Conservation (phyloP, 164 flowering plant species). For the Liriodendron chinense region DNA sequence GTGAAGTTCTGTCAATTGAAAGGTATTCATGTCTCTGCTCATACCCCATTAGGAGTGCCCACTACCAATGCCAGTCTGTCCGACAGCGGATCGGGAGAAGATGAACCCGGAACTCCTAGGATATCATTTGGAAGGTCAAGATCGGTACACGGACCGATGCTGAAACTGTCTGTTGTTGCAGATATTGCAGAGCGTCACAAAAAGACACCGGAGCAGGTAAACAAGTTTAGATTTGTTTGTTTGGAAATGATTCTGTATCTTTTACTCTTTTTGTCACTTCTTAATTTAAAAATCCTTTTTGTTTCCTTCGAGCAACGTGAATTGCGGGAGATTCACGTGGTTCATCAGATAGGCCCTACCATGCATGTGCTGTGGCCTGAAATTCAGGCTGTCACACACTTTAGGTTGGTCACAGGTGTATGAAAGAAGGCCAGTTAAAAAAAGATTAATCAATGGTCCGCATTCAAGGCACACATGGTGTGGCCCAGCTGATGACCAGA, state of each 20-base stretch:
- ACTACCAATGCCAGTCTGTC: constrained; percentile 35
- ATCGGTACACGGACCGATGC: constrained; percentile 73
- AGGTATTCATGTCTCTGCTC: constrained; percentile 72
- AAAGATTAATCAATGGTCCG: background rate
- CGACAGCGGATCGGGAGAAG: constrained; percentile 54
- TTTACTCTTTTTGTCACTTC: background rate
- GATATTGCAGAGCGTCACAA: constrained; percentile 55
- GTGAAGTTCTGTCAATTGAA: constrained; percentile 62
- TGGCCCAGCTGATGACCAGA: background rate
- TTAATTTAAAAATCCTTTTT: background rate
- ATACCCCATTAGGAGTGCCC: constrained; percentile 72
- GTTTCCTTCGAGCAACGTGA: background rate
- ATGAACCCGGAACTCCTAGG: constrained; percentile 70
- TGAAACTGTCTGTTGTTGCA: constrained; percentile 59
- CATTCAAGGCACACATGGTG: background rate
- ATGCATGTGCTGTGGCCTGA: too few relatives aligned
- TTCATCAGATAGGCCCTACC: too few relatives aligned
- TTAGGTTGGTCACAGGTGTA: too few relatives aligned
- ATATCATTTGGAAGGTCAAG: constrained; percentile 64
- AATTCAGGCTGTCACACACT: too few relatives aligned
- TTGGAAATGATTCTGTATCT: background rate
- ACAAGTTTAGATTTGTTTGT: background rate
- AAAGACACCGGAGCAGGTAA: constrained; percentile 75
- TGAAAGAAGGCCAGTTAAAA: too few relatives aligned
- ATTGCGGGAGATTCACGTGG: too few relatives aligned